Conservation (phyloP, 257 asterid genomes). For the Ilex asprella region DNA sequence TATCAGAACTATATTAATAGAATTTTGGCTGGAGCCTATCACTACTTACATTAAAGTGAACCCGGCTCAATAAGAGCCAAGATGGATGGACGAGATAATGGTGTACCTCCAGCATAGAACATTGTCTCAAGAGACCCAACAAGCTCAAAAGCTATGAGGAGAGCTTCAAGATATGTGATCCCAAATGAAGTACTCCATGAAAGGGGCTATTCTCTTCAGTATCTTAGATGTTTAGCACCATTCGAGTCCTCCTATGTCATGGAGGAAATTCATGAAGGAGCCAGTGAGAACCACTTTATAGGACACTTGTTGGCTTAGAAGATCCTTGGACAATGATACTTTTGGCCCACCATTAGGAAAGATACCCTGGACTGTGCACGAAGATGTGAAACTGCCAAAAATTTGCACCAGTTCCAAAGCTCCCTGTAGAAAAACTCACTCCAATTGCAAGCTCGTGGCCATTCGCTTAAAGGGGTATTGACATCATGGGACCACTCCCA, state of each 20-base stretch:
- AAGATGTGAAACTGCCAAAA: background rate
- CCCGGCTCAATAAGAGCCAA: background rate
- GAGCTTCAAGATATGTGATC: no score
- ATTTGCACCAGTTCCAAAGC: no score
- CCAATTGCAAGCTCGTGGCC: background rate
- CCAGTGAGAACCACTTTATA: background rate
- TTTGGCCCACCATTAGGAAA: background rate
- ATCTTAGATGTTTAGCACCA: no score
- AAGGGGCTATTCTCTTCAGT: no score
- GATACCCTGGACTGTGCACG: background rate
- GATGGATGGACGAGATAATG: no score
- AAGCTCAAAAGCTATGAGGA: no score
- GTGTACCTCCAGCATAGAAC: no score
- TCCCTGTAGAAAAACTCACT: no score
- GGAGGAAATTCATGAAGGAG: background rate
- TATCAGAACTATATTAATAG: background rate
- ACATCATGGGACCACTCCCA: background rate
- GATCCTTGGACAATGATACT: background rate
- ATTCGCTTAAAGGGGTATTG: background rate
- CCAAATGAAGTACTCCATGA: no score
- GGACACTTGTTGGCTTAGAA: background rate
- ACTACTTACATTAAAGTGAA: background rate
- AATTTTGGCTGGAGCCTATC: no score
- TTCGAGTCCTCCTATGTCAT: background rate
- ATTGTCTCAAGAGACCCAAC: background rate